Evolutionary conservation across 139 green algal species (phyloP).

Genomic region (Desmodesmus armatus): DNA sequence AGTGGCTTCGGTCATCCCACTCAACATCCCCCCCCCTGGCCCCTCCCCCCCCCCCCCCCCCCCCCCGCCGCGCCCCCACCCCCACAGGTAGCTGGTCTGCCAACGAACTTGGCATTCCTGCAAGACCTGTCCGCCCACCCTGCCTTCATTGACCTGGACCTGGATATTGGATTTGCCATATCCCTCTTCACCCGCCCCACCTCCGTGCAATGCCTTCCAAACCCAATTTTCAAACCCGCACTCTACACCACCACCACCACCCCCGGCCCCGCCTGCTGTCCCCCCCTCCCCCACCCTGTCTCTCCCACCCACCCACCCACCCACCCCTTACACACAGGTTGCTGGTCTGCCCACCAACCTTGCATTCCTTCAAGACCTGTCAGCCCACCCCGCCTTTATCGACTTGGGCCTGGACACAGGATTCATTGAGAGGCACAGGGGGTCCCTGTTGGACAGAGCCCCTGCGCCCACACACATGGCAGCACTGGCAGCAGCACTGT

Average conservation of each 20-base stretch:
- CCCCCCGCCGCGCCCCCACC: no score
- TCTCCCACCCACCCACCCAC: no score
- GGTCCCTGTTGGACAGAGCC: slow-evolving; percentile 47
- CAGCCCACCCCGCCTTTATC: slow-evolving; percentile 70
- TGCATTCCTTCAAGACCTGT: slow-evolving; percentile 75
- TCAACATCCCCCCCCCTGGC: no score
- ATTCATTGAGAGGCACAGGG: slow-evolving; percentile 47
- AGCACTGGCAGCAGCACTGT: slow-evolving; percentile 58
- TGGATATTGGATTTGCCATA: slow-evolving; percentile 57
- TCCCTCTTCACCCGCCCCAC: no score
- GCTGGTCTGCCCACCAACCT: slow-evolving; percentile 83
- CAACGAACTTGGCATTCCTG: slow-evolving; percentile 85
- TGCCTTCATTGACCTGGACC: slow-evolving; percentile 60
- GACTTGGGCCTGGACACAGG: slow-evolving; percentile 50
- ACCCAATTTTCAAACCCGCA: no score
- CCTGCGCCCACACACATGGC: not conserved
- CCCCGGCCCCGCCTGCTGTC: no score
- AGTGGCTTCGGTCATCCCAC: no score
- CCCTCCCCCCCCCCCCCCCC: no score
- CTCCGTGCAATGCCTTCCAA: no score
- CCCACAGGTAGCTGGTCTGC: slow-evolving; percentile 74
- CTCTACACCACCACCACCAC: no score
- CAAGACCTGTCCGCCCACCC: slow-evolving; percentile 68
- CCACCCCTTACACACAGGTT: slow-evolving; percentile 60
- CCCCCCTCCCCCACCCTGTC: not conserved